A percentile compares a stretch with the other conserved stretches of the same genome.
Evolutionary conservation across 2,329 filamentous ascomycete genomes (phyloP).

Genomic region (Biscogniauxia sp.): DNA sequence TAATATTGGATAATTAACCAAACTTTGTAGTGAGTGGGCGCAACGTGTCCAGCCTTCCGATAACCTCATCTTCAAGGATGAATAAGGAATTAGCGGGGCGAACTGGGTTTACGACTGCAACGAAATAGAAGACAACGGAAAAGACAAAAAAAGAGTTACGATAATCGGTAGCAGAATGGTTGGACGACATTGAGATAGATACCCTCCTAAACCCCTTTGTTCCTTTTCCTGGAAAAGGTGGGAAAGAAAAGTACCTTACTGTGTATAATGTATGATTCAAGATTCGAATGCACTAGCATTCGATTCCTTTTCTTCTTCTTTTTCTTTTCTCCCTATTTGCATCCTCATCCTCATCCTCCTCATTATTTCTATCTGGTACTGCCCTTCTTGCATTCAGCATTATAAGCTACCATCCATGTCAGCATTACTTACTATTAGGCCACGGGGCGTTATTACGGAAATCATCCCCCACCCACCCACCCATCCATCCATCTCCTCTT

Average conservation of each 20-base stretch:
- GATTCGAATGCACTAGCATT: background rate
- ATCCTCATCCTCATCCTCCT: no score
- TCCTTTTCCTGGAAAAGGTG: conserved; percentile 17
- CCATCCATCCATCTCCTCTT: no score
- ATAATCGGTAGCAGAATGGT: background rate
- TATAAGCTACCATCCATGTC: no score
- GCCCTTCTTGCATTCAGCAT: no score
- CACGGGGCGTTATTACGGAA: no score
- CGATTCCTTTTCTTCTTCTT: background rate
- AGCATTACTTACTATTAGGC: no score
- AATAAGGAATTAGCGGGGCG: conserved; percentile 10
- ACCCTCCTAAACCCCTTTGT: conserved; percentile 20
- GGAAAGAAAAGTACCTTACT: conserved; percentile 12
- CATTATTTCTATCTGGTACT: no score
- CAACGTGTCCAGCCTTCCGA: conserved; percentile 62
- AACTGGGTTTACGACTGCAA: background rate
- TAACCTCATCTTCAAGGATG: conserved; percentile 57
- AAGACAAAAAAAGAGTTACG: background rate
- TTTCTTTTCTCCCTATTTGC: background rate
- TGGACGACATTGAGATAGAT: conserved; percentile 16
- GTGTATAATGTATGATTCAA: conserved; percentile 3
- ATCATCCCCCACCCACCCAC: no score
- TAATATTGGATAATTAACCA: conserved; percentile 26
- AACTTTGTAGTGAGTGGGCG: conserved; percentile 58
- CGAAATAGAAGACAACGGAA: background rate